Base-by-base conservation (phyloP, 2,329 filamentous ascomycete species). In the Xylariaceae sp. region DNA sequence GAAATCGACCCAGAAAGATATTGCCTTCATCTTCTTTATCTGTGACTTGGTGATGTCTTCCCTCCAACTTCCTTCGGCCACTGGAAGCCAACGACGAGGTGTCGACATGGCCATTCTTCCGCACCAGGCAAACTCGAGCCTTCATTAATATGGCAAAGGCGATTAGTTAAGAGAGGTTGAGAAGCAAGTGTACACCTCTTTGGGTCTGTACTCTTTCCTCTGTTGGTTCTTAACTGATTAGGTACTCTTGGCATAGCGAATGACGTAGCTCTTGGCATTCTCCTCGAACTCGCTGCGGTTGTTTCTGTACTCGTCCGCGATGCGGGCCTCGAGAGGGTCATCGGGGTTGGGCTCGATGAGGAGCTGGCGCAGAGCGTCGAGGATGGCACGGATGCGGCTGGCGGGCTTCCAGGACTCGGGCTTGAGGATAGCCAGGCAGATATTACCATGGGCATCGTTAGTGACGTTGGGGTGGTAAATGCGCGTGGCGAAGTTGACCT, bases 381-480 rank as follows among this genome's bases (percentile, higher is more conserved):
- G 80, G 31, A 96, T 89, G 51, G 83, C 81, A 45, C 74, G 73
- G 61, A 96, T 80, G 74, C 86, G 87, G 66, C 86, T 88, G 58
- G 86, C 86, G 19, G 91, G 91, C 79, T 96, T 96, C 91, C 91
- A 96, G 73, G 89, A 86, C 66, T 95, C 90, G 32, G 86, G 72
- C 69, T 91, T 89, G 64, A 96, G 83, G 72, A 91, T 81, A 57
- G 83, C 85, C 44, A 96, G 79, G 73, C 91, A 96, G 83, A 96
- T 89, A 73, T 80, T 86, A 59, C 91, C 91, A 62, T 84, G 82
- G 68, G 82, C 80, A 72, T 95, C 91, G 79, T 95, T 94, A 68
- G 87, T 90, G 56, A 96, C 83, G 74, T 96, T 96, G 44, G 91
- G 91, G 76, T 96, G 91, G 80, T 95, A 96, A 77, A 96, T 88